Evolutionary conservation across 352 stramenopile species (phyloP).

Genomic region (Phytophthora europaea): DNA sequence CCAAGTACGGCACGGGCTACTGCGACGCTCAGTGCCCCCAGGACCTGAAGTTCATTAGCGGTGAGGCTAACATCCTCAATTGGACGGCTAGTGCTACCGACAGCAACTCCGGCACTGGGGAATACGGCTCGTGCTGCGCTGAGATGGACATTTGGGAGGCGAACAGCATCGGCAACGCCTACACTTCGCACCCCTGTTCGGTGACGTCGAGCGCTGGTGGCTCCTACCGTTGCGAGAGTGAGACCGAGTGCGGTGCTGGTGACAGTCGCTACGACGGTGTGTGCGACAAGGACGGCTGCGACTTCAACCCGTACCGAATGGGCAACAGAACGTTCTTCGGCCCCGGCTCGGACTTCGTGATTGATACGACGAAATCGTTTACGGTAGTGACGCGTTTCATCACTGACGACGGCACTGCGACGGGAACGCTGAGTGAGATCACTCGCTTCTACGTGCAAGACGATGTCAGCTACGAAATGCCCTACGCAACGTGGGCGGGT

Average conservation of each 20-base stretch:
- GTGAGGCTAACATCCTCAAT: conserved; percentile 54
- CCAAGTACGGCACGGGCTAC: conserved; percentile 7
- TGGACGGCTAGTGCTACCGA: conserved; percentile 35
- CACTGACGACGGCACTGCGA: conserved; percentile 16
- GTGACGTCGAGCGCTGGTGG: conserved; percentile 17
- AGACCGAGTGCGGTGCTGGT: conserved; percentile 7
- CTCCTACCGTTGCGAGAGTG: conserved; percentile 36
- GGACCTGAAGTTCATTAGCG: conserved; percentile 68
- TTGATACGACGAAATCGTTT: conserved; percentile 14
- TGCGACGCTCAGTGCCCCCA: conserved; percentile 62
- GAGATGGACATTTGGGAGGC: conserved; percentile 62
- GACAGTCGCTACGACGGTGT: conserved; percentile 10
- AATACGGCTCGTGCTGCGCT: conserved; percentile 57
- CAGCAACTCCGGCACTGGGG: conserved; percentile 43
- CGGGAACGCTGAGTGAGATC: conserved; percentile 12
- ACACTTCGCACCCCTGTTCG: conserved; percentile 52
- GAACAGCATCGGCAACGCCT: conserved; percentile 46
- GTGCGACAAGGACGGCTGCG: conserved; percentile 16
- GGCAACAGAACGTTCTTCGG: conserved; percentile 16
- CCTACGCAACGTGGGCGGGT: conserved; percentile 14
- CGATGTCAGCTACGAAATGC: conserved; percentile 19
- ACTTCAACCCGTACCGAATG: conserved; percentile 21
- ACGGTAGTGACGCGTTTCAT: conserved; percentile 20
- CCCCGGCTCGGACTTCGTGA: conserved; percentile 7
- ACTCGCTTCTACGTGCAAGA: conserved; percentile 14